Evolutionary conservation across 495 filamentous ascomycete species (phyloP), one percentile per base, ranked within the genome.

Genomic region (Aeminium ludgeri): DNA sequence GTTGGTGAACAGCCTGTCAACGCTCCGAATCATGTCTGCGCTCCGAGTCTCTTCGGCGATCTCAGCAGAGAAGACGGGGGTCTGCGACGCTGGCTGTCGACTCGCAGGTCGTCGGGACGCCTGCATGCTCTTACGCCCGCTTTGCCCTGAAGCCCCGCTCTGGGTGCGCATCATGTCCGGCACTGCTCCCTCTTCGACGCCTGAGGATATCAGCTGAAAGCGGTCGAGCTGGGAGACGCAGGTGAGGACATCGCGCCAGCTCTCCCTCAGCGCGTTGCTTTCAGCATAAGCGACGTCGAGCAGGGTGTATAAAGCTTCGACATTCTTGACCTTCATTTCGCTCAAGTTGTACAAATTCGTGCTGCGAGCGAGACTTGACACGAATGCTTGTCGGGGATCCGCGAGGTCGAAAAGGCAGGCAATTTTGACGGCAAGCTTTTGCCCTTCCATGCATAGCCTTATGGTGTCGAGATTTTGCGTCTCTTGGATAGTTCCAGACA

Each of bases 151-250:
- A 31, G 62, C 53, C 17, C 67, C 55, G 1, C 76, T 66, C 8
- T 80, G 74, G 8, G 79, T 76, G 53, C 82, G 85, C 20, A 86
- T 84, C 13, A 97, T 85, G 58, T 97, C 91, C 1, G 89, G 89
- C 10, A 97, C 71, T 2, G 81, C 75, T 17, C 79, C 81, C 59
- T 93, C 91, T 50, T 96, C 86, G 1, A 96, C 85, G 19, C 89
- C 89, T 37, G 82, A 79, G 15, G 80, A 86, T 40, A 96, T 81
- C n/a, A 96, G 70, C 55, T 99, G 89, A 40, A 96, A 76, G 19
- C 89, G 76, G 54, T 99, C 89, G 18, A 99, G 78, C 57, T 96
- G 89, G 50, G 83, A 92, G 55, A 96, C 80, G 54, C 89, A 99
- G 39, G 87, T 85, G 13, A 99, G 64, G 36, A 99, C 78, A 49